Evolutionary conservation across 495 filamentous ascomycete species (phyloP), one percentile per base, ranked within the genome.

Genomic region (Penicillium simplicissimum): DNA sequence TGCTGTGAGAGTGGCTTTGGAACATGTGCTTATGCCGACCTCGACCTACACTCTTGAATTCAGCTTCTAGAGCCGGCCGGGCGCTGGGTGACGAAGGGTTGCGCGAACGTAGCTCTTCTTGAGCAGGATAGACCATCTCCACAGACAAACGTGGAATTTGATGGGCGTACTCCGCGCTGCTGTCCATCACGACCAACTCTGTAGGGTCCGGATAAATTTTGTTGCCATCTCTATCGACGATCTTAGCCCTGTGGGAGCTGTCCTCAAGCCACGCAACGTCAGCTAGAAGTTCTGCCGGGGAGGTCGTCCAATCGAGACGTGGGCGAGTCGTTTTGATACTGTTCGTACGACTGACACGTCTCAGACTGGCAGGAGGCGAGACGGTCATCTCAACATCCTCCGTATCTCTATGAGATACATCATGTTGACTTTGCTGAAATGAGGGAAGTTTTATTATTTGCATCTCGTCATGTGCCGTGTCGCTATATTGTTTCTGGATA

Each of bases 231-330:
- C 82, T 84, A 71, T 93, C 88, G 61, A 94, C 88, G 25, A 96
- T 85, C 11, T 89, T 79, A 51, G 76, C 82, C 67, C 91, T 92
- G 68, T 96, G 90, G 53, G 84, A 76, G 23, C 80, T 84, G 59
- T 91, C 87, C 71, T 96, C 89, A 45, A 92, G 77, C 93, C 93
- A 97, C 60, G 89, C 88, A 11, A 87, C 80, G 74, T 97, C 93
- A 1, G 92, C 90, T 21, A 97, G 75, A 66, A 96, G 82, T 63
- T 96, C 93, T 48, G 87, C 86, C 0, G 92, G 89, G 42, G 85
- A 83, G 10, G 90, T 85, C 3, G 79, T 80, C 93, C 93, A 96
- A 60, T 94, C 92, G n/a, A 88, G 83, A 36, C 87, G 82, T 8
- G 86, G 85, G 45, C 90, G 79, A 65, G 82, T 85, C 1, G 82